phyloP scores from a whole-genome alignment of 352 stramenopile genomes.

The Halophytophthora batemanensis region DNA sequence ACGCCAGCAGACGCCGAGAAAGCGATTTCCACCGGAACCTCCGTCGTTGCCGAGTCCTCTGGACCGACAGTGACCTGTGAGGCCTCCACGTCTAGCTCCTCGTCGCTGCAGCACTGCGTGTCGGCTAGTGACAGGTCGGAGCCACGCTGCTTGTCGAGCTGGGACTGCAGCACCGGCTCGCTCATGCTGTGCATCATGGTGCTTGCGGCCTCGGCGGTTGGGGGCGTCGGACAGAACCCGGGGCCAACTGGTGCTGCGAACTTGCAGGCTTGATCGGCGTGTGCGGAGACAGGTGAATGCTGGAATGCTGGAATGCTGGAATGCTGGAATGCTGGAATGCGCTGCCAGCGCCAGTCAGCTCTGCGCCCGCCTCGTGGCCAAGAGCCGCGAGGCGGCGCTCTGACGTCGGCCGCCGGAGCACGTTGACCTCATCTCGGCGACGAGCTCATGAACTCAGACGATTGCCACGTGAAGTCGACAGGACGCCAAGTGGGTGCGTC shows the following conservation, averaged over 20 bases:
- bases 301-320: constrained; percentile 8
- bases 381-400: too few relatives aligned
- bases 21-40: constrained; percentile 48
- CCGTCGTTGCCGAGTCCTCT: not conserved
- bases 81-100: constrained; percentile 24
- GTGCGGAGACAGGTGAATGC: constrained; percentile 5
- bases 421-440: not conserved
- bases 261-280: not conserved
- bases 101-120: constrained; percentile 32
- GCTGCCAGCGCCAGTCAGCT: constrained; percentile 5
- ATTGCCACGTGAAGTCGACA: too few relatives aligned
- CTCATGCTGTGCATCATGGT: constrained; percentile 6
- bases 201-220: not conserved
- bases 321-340: not conserved
- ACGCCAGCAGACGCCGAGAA: constrained; percentile 65
- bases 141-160: constrained; percentile 8
- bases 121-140: constrained; percentile 14
- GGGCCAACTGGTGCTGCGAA: too few relatives aligned
- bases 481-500: not conserved
- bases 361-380: too few relatives aligned
- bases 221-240: not conserved
- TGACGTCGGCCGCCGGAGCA: too few relatives aligned
- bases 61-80: constrained; percentile 11
- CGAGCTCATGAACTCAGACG: constrained; percentile 13
- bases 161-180: not conserved